Evolutionary conservation across 257 asterid genomes (phyloP).

Genomic region (Lycium barbarum): DNA sequence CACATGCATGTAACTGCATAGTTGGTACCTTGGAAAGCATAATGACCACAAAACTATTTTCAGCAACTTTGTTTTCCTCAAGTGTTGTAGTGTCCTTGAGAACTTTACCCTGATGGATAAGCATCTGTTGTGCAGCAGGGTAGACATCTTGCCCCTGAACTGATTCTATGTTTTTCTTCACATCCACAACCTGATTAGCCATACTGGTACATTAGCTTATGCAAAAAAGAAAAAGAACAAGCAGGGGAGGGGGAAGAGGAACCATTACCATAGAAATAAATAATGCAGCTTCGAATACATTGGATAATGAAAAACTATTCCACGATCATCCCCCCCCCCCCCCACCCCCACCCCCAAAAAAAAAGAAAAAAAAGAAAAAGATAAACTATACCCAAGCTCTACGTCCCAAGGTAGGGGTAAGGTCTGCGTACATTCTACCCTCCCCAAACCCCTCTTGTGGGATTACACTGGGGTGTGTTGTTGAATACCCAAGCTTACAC

Average conservation of each 20-base stretch:
- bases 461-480: too few species aligned
- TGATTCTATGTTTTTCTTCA: constrained; percentile 76
- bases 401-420: too few species aligned
- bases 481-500: background rate
- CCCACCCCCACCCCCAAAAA: background rate
- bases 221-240: background rate
- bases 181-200: constrained; percentile 65
- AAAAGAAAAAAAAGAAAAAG: background rate
- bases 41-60: constrained; percentile 75
- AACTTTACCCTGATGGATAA: constrained; percentile 93
- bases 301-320: background rate
- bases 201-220: constrained; percentile 21
- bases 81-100: constrained; percentile 77
- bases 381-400: background rate
- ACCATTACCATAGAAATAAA: background rate
- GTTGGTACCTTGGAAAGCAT: constrained; percentile 78
- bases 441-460: too few species aligned
- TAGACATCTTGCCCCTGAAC: constrained; percentile 73
- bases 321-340: background rate
- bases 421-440: too few species aligned
- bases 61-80: constrained; percentile 84
- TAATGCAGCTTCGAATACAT: constrained; percentile 9
- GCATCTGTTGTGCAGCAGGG: constrained; percentile 85
- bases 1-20: constrained; percentile 14
- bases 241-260: background rate